Base-by-base conservation (phyloP, 2,329 filamentous ascomycete genomes). In the Cytospora piceicola region DNA sequence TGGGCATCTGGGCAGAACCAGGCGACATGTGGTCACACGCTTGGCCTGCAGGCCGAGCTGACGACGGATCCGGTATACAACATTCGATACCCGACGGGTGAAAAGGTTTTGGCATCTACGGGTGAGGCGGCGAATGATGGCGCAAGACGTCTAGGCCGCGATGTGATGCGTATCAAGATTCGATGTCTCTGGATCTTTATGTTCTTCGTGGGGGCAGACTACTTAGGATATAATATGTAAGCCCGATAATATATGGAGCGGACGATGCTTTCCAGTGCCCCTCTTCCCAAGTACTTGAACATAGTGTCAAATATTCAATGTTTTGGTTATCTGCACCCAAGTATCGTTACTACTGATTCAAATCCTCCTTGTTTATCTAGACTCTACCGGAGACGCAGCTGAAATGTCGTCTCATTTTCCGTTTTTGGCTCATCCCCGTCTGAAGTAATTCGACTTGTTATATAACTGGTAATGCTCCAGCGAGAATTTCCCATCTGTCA, bases 71-170 rank as follows among this genome's bases (percentile, higher is more conserved):
- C 80, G 0, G 82, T 84, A 6, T 81, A 77, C 61, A 82, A 85
- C 67, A 79, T 85, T 52, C 70, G 73, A 29, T 85, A 84, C 64
- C 78, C 78, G 0, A 79, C 74, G 2, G 82, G 81, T 2, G 69
- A 79, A 34, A 76, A 73, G 58, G 77, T 82, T 0, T 67, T 77
- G 27, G 81, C 80, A 15, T 69, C 69, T 29, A 68, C 67, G 7
- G 67, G 67, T 34, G 54, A 68, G 61, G 60, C 56, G 3, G 67
- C 60, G 39, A 55, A 58, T 39, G 53, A 59, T 27, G 58, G 55
- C 32, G 55, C 56, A 3, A 32, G 6, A 9, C 29, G 53, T 20
- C 20, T 32, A 20, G 36, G 51, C 17, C n/a, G 11, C 27, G 22
- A 53, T 17, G 7, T 58, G 24, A 27, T n/a, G 9, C 32, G 9